A percentile compares a stretch with the other conserved stretches of the same genome.
Conservation (phyloP, 805 yeast genomes). For the Zygosaccharomyces lentus region DNA sequence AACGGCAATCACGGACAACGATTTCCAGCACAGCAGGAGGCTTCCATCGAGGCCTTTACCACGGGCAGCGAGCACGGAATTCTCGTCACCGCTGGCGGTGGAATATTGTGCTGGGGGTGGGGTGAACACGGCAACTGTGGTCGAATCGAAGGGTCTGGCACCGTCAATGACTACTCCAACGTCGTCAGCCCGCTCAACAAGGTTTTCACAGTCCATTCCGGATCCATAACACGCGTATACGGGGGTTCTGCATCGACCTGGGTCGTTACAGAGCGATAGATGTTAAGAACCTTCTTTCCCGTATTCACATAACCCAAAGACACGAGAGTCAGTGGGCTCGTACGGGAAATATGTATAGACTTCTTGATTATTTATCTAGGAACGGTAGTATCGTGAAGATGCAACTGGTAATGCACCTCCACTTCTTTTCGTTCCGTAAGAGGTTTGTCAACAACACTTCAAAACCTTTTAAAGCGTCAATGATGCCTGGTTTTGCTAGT, state of each 20-base stretch:
- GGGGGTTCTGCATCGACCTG: constrained; percentile 27
- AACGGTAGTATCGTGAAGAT: constrained; percentile 18
- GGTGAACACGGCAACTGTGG: constrained; percentile 99
- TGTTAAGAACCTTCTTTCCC: constrained; percentile 80
- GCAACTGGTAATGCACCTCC: constrained; percentile 6
- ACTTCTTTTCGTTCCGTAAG: constrained; percentile 10
- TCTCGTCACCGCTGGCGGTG: constrained; percentile 21
- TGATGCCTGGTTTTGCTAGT: neutral
- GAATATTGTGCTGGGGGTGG: constrained; percentile 90
- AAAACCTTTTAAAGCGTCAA: neutral
- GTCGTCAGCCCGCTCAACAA: constrained; percentile 21
- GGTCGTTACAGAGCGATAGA: constrained; percentile 32
- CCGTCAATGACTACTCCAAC: constrained; percentile 28
- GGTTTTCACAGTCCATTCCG: constrained; percentile 7
- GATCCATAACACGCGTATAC: constrained; percentile 23
- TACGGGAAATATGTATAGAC: constrained; percentile 79
- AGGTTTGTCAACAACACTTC: neutral
- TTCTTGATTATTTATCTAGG: constrained; percentile 48
- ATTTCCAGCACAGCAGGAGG: constrained; percentile 24
- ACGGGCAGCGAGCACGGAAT: constrained; percentile 91
- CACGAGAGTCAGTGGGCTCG: constrained; percentile 36
- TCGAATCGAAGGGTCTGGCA: constrained; percentile 9
- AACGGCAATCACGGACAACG: constrained; percentile 75
- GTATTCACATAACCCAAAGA: constrained; percentile 47
- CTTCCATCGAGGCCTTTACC: constrained; percentile 29